Evolutionary conservation across 2,329 filamentous ascomycete genomes (phyloP), one percentile per base, ranked within the genome.

Genomic region (Fusarium paranaense): DNA sequence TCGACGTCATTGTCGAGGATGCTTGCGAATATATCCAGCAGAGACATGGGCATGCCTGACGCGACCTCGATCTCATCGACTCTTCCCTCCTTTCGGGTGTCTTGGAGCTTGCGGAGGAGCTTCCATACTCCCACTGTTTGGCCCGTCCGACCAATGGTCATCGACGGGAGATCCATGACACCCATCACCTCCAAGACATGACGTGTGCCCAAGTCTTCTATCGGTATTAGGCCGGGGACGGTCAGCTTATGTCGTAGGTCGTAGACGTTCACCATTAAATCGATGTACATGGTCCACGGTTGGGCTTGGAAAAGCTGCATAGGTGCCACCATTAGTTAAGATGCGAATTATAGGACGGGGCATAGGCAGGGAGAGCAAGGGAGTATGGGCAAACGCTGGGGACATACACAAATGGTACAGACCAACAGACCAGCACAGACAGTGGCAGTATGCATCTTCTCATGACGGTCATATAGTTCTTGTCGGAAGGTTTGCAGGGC

Each of bases 401-500:
- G 32, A 74, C 76, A 1, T 76, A 78, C 76, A 61, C 71, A 75
- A 11, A 78, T 56, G 0, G 76, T 73, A 20, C 76, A 78, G 2
- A 78, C 47, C 2, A 78, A 40, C 18, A 78, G 47, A 8, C 76
- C 76, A 11, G 76, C 76, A 27, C 72, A 74, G 22, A 77, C 47
- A 4, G 76, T 78, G 0, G 72, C 59, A 3, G 59, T 40, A 33
- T 77, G 76, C 47, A 78, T 71, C 13, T 30, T 65, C n/a, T 70
- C 76, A 40, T 76, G 66, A 0, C 72, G 71, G 6, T 64, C 54
- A 2, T 62, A 61, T 9, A 78, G 63, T 33, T 78, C 76, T 7
- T 66, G 67, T 8, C 76, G 76, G 42, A 78, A 78, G 0, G 76
- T 75, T 47, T 78, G 76, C 10, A 78, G 52, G 0, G 76, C 76